These are phyloP conservation scores for Ceratobasidium sp. DNA, from an alignment of 1,284 basidiomycete genomes.

Conservation along the genomic window DNA sequence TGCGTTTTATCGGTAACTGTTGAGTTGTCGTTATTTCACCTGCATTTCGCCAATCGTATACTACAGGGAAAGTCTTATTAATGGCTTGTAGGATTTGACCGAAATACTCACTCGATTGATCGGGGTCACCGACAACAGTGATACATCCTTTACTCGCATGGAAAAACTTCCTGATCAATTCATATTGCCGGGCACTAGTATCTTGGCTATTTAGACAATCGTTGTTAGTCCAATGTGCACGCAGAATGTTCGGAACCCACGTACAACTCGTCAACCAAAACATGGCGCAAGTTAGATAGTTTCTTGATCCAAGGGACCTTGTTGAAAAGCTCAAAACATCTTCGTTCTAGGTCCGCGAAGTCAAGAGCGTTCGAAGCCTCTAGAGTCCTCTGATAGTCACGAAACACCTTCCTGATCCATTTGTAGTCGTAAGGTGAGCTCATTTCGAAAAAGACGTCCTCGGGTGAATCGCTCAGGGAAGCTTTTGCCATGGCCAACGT, in stretches of 20 bases:
- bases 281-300: constrained; percentile 75
- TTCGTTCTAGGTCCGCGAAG: constrained; percentile 89
- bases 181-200: constrained; percentile 88
- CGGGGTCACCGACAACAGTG: constrained; percentile 92
- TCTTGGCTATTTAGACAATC: constrained; percentile 72
- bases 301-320: constrained; percentile 63
- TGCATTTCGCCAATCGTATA: constrained; percentile 92
- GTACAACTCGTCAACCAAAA: constrained; percentile 93
- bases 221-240: constrained; percentile 26
- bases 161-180: constrained; percentile 79
- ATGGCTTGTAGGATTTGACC: too few relatives aligned
- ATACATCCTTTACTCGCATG: constrained; percentile 70
- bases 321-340: constrained; percentile 78
- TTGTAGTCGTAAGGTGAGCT: not conserved
- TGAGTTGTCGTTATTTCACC: constrained; percentile 50
- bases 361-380: constrained; percentile 80
- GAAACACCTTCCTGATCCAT: constrained; percentile 68
- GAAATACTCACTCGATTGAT: constrained; percentile 79
- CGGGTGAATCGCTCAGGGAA: constrained; percentile 59
- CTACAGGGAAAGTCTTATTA: constrained; percentile 54
- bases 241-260: constrained; percentile 53
- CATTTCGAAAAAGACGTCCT: not conserved
- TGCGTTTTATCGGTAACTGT: not conserved
- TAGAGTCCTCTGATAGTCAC: constrained; percentile 76
- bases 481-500: constrained; percentile 82